Evolutionary conservation across 352 stramenopile genomes (phyloP).

Genomic region (Elongisporangium anandrum): DNA sequence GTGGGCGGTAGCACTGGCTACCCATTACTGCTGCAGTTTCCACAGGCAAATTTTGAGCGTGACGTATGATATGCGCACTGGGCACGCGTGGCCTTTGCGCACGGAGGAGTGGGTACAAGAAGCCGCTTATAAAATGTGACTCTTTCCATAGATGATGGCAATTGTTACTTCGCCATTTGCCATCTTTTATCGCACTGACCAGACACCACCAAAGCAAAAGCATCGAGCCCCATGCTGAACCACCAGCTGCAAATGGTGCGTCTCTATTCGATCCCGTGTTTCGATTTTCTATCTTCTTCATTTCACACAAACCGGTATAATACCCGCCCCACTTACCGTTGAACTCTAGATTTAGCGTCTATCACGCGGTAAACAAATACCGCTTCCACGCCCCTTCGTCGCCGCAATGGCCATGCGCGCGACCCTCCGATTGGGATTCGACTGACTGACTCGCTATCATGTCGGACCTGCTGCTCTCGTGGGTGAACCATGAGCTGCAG

Average conservation of each 20-base stretch:
- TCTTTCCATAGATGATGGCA: neutral
- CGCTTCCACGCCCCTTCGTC: neutral
- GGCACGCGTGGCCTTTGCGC: neutral
- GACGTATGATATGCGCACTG: neutral
- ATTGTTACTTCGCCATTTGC: neutral
- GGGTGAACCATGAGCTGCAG: conserved; percentile 81
- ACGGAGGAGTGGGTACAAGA: neutral
- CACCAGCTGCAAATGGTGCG: too few relatives aligned
- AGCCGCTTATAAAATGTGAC: neutral
- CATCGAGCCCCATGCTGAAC: too few relatives aligned
- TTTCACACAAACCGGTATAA: neutral
- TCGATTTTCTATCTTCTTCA: neutral
- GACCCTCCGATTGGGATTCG: neutral
- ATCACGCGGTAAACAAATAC: neutral
- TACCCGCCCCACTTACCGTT: too few relatives aligned
- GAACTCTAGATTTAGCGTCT: neutral
- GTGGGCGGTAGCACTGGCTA: neutral
- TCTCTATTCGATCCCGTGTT: neutral
- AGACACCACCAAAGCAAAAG: too few relatives aligned
- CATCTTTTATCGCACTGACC: neutral
- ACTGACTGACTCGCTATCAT: conserved; percentile 18
- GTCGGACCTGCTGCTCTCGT: conserved; percentile 71
- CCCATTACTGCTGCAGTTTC: neutral
- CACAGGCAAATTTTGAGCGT: neutral
- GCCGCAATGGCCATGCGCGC: neutral